Evolutionary conservation across 768 basidiomycete genomes (phyloP).

Genomic region (Postia placenta): DNA sequence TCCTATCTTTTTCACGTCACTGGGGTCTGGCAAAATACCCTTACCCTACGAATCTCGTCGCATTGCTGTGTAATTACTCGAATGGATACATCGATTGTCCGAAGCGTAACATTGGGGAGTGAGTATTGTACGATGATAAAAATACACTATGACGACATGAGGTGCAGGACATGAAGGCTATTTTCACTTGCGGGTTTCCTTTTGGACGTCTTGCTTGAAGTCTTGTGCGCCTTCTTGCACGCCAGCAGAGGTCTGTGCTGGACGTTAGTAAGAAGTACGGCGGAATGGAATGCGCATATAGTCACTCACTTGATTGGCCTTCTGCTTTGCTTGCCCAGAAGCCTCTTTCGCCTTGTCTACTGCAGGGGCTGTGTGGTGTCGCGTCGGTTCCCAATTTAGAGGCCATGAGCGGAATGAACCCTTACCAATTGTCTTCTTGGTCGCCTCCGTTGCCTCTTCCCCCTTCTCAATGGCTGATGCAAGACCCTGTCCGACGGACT

Average conservation of each 20-base stretch:
- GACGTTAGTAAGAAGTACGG: background rate
- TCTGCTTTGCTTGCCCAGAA: conserved; percentile 28
- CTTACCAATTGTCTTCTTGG: conserved; percentile 32
- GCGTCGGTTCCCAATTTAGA: background rate
- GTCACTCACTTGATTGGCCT: conserved; percentile 33
- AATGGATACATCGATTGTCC: background rate
- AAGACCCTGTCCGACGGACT: conserved; percentile 31
- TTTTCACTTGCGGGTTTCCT: conserved; percentile 21
- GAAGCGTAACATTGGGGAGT: background rate
- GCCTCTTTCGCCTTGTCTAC: conserved; percentile 29
- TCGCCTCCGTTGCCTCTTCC: conserved; percentile 32
- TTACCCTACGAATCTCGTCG: conserved; percentile 1
- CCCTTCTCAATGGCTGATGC: conserved; percentile 37
- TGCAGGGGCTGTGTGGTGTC: background rate
- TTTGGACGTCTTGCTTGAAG: conserved; percentile 22
- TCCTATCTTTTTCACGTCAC: background rate
- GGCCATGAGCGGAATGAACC: background rate
- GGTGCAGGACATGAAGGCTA: background rate
- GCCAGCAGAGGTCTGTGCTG: conserved; percentile 18
- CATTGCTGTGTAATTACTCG: background rate
- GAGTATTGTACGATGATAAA: background rate
- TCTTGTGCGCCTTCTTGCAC: conserved; percentile 19
- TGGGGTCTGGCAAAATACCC: background rate
- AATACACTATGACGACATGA: background rate
- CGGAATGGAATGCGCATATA: background rate